Percentiles rank a stretch among this genome's conserved stretches.
Conservation (phyloP, 441 rosid species). For the Macaranga tanarius region DNA sequence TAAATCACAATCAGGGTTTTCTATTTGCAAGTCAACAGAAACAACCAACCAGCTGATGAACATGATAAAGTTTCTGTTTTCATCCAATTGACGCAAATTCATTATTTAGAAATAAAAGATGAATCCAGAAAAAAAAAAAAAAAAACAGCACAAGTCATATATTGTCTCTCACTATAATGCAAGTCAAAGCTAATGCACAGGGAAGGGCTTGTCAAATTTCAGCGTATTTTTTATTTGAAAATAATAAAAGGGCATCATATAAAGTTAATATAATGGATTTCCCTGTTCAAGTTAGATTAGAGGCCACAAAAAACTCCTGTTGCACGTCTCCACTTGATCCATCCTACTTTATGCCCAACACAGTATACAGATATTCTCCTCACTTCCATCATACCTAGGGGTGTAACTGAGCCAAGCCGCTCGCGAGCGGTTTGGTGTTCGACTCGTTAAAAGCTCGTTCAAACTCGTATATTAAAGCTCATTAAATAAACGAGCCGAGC, state of each 20-base stretch:
- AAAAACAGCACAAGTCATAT: background rate
- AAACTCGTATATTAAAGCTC: too few relatives aligned
- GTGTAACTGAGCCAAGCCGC: too few relatives aligned
- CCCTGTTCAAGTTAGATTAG: too few relatives aligned
- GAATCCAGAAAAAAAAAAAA: background rate
- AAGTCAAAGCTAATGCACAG: background rate
- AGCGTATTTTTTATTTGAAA: background rate
- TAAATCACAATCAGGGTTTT: background rate
- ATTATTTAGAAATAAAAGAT: background rate
- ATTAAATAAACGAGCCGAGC: too few relatives aligned
- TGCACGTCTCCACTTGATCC: too few relatives aligned
- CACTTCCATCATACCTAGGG: too few relatives aligned
- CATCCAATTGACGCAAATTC: background rate
- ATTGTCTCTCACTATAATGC: background rate
- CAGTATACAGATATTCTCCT: too few relatives aligned
- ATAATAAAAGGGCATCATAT: background rate
- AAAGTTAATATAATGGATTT: background rate
- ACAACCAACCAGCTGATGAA: background rate
- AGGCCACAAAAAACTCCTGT: too few relatives aligned
- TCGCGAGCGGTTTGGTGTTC: too few relatives aligned
- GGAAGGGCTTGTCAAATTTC: background rate
- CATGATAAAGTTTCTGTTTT: background rate
- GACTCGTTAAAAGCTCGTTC: too few relatives aligned
- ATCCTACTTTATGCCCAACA: too few relatives aligned
- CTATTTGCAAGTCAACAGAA: constrained; percentile 4